Base-by-base conservation (phyloP, 257 asterid species). In the Ocimum tenuiflorum region DNA sequence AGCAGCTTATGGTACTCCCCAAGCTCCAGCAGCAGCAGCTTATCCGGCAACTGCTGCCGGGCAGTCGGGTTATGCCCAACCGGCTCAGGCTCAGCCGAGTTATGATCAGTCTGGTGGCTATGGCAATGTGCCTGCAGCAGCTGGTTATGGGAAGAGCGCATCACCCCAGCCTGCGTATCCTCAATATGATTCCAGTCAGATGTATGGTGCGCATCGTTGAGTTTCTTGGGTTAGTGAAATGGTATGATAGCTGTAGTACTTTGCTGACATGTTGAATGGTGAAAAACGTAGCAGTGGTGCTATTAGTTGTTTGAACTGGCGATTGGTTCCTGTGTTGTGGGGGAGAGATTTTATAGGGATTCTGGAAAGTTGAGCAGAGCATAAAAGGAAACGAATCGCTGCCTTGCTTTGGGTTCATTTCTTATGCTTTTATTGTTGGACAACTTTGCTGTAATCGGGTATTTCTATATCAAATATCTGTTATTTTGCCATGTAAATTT, bases 51-150 rank as follows among this genome's bases (percentile, higher is more conserved):
- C 87, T 35, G 73, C 81, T 73, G 62, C 82, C 35, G 87, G 75
- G 13, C 95, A 82, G 75, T 55, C 82, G 19, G 74, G 85, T 19
- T 87, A 92, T 83, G 86, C 81, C 66, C 99, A 87, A 62, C 85
- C 95, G 3, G 43, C 88, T 63, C 86, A 87, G 19, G 20, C 87
- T 23, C 95, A 80, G 76, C 72, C 88, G 13, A 69, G 74, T 14
- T 90, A 90, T 68, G 97, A 94, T 51, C 96, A 86, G 73, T 60
- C 95, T 7, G 87, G 85, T 19, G 94, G 94, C 20, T 91, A 89
- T 75, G 94, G 86, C 31, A 72, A 74, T 29, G 84, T 69, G 3
- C 70, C 88, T 35, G 81, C 81, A 0, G 50, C 88, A 0, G 78
- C 84, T 63, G 89, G 67, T 43, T 87, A 85, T 49, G 89, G 77